These are phyloP conservation scores for Leccinum ochraceum DNA, from an alignment of 768 basidiomycete species.

Conservation along the genomic window DNA sequence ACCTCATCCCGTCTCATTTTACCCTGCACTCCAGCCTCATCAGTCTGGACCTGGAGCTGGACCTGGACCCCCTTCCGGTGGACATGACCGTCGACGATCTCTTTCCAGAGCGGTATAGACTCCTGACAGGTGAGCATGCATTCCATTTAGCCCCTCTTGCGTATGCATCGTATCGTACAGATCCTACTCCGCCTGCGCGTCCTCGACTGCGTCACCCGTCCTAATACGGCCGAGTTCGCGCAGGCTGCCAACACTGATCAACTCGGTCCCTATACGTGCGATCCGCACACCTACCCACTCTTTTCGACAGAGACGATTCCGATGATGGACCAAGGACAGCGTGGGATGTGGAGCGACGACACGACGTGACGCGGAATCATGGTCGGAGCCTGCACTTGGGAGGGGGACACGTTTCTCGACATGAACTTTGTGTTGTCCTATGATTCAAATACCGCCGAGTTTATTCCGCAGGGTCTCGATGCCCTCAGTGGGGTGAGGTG, in stretches of 20 bases:
- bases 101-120: background rate
- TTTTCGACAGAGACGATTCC: background rate
- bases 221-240: background rate
- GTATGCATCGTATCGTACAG: background rate
- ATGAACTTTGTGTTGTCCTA: background rate
- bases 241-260: conserved; percentile 3
- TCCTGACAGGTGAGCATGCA: background rate
- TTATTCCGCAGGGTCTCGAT: background rate
- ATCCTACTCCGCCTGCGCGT: conserved; percentile 6
- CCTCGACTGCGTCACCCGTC: conserved; percentile 4
- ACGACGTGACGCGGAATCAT: too few species aligned
- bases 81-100: background rate
- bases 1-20: background rate
- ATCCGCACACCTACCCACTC: background rate
- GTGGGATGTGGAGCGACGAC: background rate
- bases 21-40: background rate
- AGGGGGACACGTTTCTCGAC: too few species aligned
- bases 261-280: background rate
- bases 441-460: background rate
- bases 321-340: background rate
- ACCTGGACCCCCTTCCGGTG: too few species aligned
- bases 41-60: background rate
- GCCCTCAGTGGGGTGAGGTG: background rate
- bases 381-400: too few species aligned
- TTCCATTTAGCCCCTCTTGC: too few species aligned